Percentiles rank a stretch among this genome's conserved stretches.
These are phyloP conservation scores for Barbatosphaeria neglecta DNA, from an alignment of 495 filamentous ascomycete species.

Conservation along the genomic window DNA sequence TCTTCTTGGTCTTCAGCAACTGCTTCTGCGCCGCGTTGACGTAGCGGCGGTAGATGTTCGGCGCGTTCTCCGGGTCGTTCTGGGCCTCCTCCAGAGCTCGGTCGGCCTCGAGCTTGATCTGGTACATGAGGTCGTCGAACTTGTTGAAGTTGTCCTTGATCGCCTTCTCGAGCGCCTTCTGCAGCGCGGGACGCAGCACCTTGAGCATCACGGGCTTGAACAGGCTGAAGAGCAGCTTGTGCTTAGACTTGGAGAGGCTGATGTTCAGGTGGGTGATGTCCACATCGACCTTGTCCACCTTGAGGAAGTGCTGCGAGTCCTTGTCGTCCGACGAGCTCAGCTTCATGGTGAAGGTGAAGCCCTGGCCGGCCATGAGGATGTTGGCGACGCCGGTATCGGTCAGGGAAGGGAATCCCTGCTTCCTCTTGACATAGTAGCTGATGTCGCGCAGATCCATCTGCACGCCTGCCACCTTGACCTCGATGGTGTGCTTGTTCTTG, in stretches of 20 bases:
- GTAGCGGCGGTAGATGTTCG: constrained; percentile 84
- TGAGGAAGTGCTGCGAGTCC: constrained; percentile 78
- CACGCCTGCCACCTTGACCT: constrained; percentile 77
- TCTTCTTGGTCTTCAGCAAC: constrained; percentile 59
- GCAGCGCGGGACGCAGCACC: constrained; percentile 68
- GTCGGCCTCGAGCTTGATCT: constrained; percentile 74
- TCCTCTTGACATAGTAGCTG: constrained; percentile 90
- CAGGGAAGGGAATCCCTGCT: constrained; percentile 87
- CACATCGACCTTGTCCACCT: constrained; percentile 79
- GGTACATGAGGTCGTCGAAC: constrained; percentile 56
- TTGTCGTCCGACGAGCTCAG: constrained; percentile 68
- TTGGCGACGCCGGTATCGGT: constrained; percentile 85
- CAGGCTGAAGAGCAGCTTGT: constrained; percentile 79
- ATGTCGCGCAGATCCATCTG: constrained; percentile 85
- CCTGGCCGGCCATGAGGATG: constrained; percentile 76
- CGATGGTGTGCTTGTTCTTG: constrained; percentile 70
- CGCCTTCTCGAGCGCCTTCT: constrained; percentile 79
- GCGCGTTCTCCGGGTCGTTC: constrained; percentile 61
- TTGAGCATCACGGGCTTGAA: constrained; percentile 84
- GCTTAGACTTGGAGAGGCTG: constrained; percentile 85
- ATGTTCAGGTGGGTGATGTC: constrained; percentile 77
- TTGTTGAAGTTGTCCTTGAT: constrained; percentile 66
- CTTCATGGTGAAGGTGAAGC: constrained; percentile 85
- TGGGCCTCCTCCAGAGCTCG: constrained; percentile 54
- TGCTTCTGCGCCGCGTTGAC: constrained; percentile 61